Conservation (phyloP, 257 asterid species). For the Scutellaria baicalensis region DNA sequence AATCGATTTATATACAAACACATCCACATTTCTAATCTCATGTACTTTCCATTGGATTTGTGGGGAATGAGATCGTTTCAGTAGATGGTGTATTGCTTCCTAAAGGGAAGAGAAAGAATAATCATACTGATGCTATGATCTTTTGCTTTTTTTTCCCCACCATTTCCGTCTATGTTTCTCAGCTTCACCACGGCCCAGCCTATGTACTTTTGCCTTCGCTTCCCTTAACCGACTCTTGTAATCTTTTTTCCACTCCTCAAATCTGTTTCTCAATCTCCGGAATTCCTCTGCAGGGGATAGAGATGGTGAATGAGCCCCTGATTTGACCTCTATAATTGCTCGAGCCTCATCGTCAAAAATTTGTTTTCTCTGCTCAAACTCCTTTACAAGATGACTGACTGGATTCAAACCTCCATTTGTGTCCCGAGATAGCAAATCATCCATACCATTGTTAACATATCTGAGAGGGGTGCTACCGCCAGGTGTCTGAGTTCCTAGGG, state of each 20-base stretch:
- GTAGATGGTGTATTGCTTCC: not conserved
- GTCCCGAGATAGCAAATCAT: slow-evolving; percentile 20
- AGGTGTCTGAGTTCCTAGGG: slow-evolving; percentile 58
- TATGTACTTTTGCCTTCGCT: slow-evolving; percentile 46
- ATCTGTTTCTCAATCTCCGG: slow-evolving; percentile 52
- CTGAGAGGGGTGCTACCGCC: slow-evolving; percentile 55
- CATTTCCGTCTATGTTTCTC: slow-evolving; percentile 55
- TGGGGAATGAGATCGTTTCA: not conserved
- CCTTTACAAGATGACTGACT: slow-evolving; percentile 50
- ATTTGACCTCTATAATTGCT: slow-evolving; percentile 42
- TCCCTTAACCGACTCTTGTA: slow-evolving; percentile 62
- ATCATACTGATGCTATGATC: not conserved
- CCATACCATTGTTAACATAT: slow-evolving; percentile 27
- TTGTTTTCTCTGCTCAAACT: slow-evolving; percentile 64
- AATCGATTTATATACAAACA: slow-evolving; percentile 19
- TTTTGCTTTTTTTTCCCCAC: slow-evolving; percentile 64
- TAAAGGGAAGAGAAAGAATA: not conserved
- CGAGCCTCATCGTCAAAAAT: slow-evolving; percentile 15
- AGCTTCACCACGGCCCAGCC: slow-evolving; percentile 36
- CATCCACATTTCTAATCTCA: not conserved
- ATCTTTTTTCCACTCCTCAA: slow-evolving; percentile 72
- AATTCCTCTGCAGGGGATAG: slow-evolving; percentile 41
- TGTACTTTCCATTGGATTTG: not conserved
- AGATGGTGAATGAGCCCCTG: slow-evolving; percentile 31
- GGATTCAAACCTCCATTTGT: slow-evolving; percentile 41